Base-by-base conservation (phyloP, 768 basidiomycete species). In the Cubamyces sp. region DNA sequence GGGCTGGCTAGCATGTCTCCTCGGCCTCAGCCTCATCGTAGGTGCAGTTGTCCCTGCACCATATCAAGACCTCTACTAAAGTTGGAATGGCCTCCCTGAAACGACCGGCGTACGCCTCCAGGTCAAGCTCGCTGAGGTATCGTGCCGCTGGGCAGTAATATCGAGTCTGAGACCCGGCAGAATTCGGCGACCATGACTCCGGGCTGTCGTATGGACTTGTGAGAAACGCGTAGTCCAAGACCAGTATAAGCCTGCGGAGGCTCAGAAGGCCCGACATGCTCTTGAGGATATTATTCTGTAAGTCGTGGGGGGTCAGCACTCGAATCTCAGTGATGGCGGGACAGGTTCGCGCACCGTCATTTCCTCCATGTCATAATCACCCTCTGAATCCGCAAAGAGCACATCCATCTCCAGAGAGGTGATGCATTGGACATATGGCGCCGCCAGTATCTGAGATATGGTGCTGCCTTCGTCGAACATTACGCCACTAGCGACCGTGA, bases 211-310 rank as follows among this genome's bases (percentile, higher is more conserved):
- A n/a, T 28, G 18, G 39, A 3, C 39, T 12, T 5, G 11, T 21
- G 15, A 5, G 12, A 7, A 12, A 3, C 4, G 6, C 8, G 28
- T 30, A 30, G 51, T 28, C 52, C 12, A 62, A 28, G 2, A 55
- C 57, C 47, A 62, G 48, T 18, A 3, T 25, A 28, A 62, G 54
- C 7, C 21, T 52, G 28, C 19, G 61, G 11, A 62, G 54, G 14
- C 28, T 8, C 8, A 55, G 54, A 4, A 55, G 23, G 48, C 14
- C 5, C 11, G n/a, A 7, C 12, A 51, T 5, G 2, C 40, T 25
- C 18, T 12, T 15, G 21, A 41, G 15, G 18, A 61, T 30, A 25
- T 48, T 12, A 3, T 49, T 48, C 47, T 49, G 53, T 5, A n/a
- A 37, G 11, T 15, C 34, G 9, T 8, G 28, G 8, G 28, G 18